These are phyloP conservation scores for Hypoxylon fuscum DNA, from an alignment of 495 filamentous ascomycete genomes.

Conservation along the genomic window DNA sequence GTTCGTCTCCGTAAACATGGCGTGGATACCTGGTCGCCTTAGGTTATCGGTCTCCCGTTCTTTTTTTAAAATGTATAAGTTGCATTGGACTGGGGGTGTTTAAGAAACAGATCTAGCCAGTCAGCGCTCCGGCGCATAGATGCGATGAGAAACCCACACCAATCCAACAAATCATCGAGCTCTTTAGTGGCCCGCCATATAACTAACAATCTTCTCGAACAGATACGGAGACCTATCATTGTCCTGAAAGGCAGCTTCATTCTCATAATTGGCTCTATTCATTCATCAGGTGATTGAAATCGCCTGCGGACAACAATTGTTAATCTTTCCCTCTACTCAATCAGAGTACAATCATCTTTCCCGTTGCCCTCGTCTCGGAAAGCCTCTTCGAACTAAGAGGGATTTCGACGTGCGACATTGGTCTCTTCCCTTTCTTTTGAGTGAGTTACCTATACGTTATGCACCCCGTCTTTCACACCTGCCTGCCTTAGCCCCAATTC, in stretches of 20 bases:
- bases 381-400: constrained; percentile 29
- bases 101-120: constrained; percentile 42
- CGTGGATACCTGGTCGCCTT: constrained; percentile 8
- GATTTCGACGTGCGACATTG: constrained; percentile 41
- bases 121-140: constrained; percentile 45
- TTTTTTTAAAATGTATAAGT: constrained; percentile 23
- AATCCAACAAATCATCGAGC: constrained; percentile 57
- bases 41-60: too few species aligned
- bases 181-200: constrained; percentile 39
- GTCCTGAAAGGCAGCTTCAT: constrained; percentile 45
- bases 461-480: constrained; percentile 31
- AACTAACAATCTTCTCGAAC: constrained; percentile 49
- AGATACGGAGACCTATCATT: constrained; percentile 57
- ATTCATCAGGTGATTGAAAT: constrained; percentile 59
- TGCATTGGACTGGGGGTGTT: constrained; percentile 10
- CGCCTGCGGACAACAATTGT: constrained; percentile 59
- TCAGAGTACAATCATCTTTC: constrained; percentile 42
- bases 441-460: constrained; percentile 37
- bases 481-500: constrained; percentile 16
- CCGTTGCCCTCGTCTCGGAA: constrained; percentile 25
- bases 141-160: constrained; percentile 38
- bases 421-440: constrained; percentile 20
- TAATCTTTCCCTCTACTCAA: constrained; percentile 49
- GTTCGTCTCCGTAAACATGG: constrained; percentile 16
- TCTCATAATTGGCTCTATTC: constrained; percentile 54